Evolutionary conservation across 2,329 filamentous ascomycete species (phyloP).

Genomic region (Pyrenophora tritici-repentis): DNA sequence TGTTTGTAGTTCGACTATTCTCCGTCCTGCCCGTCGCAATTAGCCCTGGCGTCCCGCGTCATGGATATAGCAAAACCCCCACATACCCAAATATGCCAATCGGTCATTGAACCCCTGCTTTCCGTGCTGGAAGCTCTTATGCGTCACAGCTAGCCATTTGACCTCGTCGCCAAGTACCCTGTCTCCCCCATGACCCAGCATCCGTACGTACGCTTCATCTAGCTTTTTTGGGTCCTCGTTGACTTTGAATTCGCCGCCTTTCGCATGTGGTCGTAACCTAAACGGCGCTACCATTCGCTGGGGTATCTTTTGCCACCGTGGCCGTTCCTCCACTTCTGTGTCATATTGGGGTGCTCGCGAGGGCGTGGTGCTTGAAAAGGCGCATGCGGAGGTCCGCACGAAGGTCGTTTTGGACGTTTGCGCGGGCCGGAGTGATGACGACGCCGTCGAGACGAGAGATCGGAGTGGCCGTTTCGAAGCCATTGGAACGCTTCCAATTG

Average conservation of each 20-base stretch:
- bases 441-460: slow-evolving; percentile 33
- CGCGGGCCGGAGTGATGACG: slow-evolving; percentile 33
- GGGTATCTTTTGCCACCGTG: slow-evolving; percentile 59
- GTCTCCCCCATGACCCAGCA: slow-evolving; percentile 75
- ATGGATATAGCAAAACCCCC: background rate
- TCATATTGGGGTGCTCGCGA: slow-evolving; percentile 36
- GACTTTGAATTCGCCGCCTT: slow-evolving; percentile 65
- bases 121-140: slow-evolving; percentile 98
- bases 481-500: slow-evolving; percentile 44
- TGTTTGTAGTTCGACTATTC: slow-evolving; percentile 67
- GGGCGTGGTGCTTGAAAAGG: slow-evolving; percentile 39
- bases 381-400: slow-evolving; percentile 44
- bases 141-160: slow-evolving; percentile 95
- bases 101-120: slow-evolving; percentile 92
- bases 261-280: slow-evolving; percentile 62
- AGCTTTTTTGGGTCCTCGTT: slow-evolving; percentile 77
- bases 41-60: too few species aligned
- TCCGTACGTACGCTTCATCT: slow-evolving; percentile 75
- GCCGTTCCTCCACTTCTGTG: slow-evolving; percentile 40
- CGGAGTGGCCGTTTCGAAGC: slow-evolving; percentile 54
- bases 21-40: slow-evolving; percentile 57
- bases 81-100: slow-evolving; percentile 81
- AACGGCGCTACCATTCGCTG: slow-evolving; percentile 54
- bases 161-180: slow-evolving; percentile 82
- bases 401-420: slow-evolving; percentile 29